Evolutionary conservation across 1,284 basidiomycete genomes (phyloP).

Genomic region (Termitomyces sp.): DNA sequence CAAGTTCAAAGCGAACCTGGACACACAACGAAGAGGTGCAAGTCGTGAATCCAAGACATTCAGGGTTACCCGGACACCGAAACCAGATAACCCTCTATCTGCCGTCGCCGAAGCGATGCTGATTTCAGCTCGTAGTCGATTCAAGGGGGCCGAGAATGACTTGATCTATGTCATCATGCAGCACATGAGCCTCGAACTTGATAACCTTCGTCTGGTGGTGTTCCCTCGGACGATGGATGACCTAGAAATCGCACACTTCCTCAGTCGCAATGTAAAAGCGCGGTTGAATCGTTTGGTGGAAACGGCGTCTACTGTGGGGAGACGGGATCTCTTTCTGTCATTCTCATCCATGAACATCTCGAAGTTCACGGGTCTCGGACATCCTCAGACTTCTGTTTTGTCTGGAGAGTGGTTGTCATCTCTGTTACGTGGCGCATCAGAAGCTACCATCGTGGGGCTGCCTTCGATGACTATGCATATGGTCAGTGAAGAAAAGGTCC

Average conservation of each 20-base stretch:
- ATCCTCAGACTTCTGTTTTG: conserved; percentile 35
- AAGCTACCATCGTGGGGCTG: conserved; percentile 71
- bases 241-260: conserved; percentile 66
- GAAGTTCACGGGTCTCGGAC: conserved; percentile 55
- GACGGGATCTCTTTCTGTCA: conserved; percentile 61
- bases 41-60: conserved; percentile 71
- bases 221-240: conserved; percentile 75
- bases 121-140: conserved; percentile 61
- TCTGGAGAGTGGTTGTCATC: conserved; percentile 48
- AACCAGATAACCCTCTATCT: conserved; percentile 72
- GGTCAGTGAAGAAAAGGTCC: conserved; percentile 55
- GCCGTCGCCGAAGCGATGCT: conserved; percentile 82
- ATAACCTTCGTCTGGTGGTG: conserved; percentile 58
- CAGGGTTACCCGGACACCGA: conserved; percentile 57
- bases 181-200: conserved; percentile 64
- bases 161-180: conserved; percentile 63
- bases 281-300: conserved; percentile 58
- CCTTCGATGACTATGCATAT: conserved; percentile 78
- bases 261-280: conserved; percentile 60
- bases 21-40: conserved; percentile 68
- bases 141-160: conserved; percentile 57
- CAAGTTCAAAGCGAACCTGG: conserved; percentile 69
- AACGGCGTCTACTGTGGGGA: conserved; percentile 41
- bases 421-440: conserved; percentile 51
- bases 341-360: conserved; percentile 74